Evolutionary conservation across 169 alveolate genomes (phyloP).

Genomic region (Fabrea salina): DNA sequence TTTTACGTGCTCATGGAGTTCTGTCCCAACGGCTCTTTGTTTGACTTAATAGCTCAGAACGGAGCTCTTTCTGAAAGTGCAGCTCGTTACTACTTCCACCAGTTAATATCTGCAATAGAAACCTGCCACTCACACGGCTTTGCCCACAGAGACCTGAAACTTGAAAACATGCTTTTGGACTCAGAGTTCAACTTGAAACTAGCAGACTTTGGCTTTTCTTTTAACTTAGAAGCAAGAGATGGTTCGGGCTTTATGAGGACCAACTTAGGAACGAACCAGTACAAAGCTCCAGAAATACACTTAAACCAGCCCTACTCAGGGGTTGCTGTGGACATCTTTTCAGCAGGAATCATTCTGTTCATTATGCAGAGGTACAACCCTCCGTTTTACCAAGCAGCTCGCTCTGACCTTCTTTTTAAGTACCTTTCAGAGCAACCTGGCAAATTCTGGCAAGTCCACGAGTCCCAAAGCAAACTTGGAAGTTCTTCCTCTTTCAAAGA

Average conservation of each 20-base stretch:
- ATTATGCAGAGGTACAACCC: constrained; percentile 48
- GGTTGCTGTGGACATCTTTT: constrained; percentile 53
- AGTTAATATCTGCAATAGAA: constrained; percentile 43
- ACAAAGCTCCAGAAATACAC: constrained; percentile 62
- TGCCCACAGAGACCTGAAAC: constrained; percentile 66
- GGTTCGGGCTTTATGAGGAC: constrained; percentile 38
- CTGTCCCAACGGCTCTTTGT: constrained; percentile 40
- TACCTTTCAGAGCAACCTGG: neutral
- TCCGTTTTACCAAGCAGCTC: no score
- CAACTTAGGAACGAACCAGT: constrained; percentile 51
- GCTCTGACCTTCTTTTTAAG: neutral
- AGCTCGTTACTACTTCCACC: constrained; percentile 47
- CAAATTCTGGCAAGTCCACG: neutral
- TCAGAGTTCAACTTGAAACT: constrained; percentile 44
- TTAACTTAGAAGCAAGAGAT: constrained; percentile 35
- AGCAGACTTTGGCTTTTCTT: constrained; percentile 60
- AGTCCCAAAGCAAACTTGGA: constrained; percentile 40
- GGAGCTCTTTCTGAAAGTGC: constrained; percentile 46
- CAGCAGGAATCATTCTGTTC: constrained; percentile 57
- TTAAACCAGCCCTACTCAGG: constrained; percentile 51
- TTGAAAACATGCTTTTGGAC: constrained; percentile 59
- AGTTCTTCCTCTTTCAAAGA: constrained; percentile 14
- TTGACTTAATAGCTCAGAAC: constrained; percentile 29
- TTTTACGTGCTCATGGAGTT: constrained; percentile 41
- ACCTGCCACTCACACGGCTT: constrained; percentile 48